phyloP scores from a whole-genome alignment of 1,284 basidiomycete species.

The Boletus hoseneyae region DNA sequence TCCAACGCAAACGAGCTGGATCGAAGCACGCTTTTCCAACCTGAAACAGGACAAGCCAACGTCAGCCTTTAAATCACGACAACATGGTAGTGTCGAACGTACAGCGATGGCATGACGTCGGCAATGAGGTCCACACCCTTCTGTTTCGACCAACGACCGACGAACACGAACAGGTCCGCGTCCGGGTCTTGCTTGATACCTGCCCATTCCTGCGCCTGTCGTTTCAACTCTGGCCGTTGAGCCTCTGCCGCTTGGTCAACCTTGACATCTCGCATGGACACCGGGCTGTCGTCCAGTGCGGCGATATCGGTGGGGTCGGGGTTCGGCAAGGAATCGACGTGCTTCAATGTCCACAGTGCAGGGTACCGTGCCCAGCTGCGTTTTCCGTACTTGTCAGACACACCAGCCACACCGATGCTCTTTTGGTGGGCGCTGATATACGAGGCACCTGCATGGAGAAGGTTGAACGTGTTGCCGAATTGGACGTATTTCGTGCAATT shows the following conservation, averaged over 20 bases:
- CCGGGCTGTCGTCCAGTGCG: slow-evolving; percentile 78
- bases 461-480: slow-evolving; percentile 94
- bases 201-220: slow-evolving; percentile 93
- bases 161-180: slow-evolving; percentile 89
- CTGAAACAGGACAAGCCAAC: slow-evolving; percentile 35
- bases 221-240: slow-evolving; percentile 82
- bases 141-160: slow-evolving; percentile 95
- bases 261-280: slow-evolving; percentile 68
- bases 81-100: slow-evolving; percentile 32
- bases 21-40: slow-evolving; percentile 79
- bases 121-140: slow-evolving; percentile 95
- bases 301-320: slow-evolving; percentile 93
- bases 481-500: slow-evolving; percentile 94
- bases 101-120: slow-evolving; percentile 87
- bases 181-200: slow-evolving; percentile 86
- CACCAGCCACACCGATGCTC: slow-evolving; percentile 88
- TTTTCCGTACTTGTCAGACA: slow-evolving; percentile 95
- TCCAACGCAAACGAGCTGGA: slow-evolving; percentile 86
- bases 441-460: slow-evolving; percentile 87
- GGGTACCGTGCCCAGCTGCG: slow-evolving; percentile 94
- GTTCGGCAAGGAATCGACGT: slow-evolving; percentile 91
- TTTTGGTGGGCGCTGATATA: slow-evolving; percentile 92
- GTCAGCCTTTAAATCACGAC: slow-evolving; percentile 11
- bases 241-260: slow-evolving; percentile 83
- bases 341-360: slow-evolving; percentile 90